phyloP scores from a whole-genome alignment of 2,329 filamentous ascomycete species.

The Epichloe coenophiala region DNA sequence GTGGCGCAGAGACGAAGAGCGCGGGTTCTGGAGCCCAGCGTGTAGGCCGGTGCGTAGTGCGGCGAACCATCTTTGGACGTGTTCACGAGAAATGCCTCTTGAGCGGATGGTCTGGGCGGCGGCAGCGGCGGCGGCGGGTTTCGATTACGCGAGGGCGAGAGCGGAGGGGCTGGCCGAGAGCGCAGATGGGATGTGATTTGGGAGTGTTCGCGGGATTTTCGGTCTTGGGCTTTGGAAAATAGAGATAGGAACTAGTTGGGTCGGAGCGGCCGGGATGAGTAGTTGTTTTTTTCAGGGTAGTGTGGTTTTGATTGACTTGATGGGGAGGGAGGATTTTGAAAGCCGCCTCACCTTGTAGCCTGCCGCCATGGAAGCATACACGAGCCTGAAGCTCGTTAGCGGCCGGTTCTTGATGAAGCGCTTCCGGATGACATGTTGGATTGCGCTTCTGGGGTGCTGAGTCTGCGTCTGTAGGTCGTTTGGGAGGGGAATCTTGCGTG shows the following conservation, averaged over 20 bases:
- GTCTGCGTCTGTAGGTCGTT: slow-evolving; percentile 19
- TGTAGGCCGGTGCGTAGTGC: slow-evolving; percentile 32
- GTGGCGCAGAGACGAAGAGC: slow-evolving; percentile 44
- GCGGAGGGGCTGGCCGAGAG: slow-evolving; percentile 10
- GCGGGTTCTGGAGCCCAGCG: slow-evolving; percentile 24
- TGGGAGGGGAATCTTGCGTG: slow-evolving; percentile 37
- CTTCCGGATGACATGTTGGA: slow-evolving; percentile 40
- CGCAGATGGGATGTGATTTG: slow-evolving; percentile 29
- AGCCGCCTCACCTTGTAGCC: slow-evolving; percentile 48
- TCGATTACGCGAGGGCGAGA: slow-evolving; percentile 8
- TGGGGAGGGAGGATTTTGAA: too few relatives aligned
- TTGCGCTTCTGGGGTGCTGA: slow-evolving; percentile 8
- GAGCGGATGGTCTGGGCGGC: slow-evolving; percentile 6
- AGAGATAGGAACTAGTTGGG: slow-evolving; percentile 24
- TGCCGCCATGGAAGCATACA: slow-evolving; percentile 47
- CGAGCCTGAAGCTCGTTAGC: slow-evolving; percentile 44
- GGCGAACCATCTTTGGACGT: slow-evolving; percentile 23
- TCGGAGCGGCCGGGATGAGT: not conserved
- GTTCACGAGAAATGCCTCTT: slow-evolving; percentile 21
- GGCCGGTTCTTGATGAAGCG: slow-evolving; percentile 47
- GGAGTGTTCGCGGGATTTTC: slow-evolving; percentile 26
- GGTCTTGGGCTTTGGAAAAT: slow-evolving; percentile 23
- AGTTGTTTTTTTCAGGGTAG: not conserved
- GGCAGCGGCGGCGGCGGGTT: slow-evolving; percentile 4
- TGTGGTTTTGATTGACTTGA: too few relatives aligned